Conservation (phyloP, 2,329 filamentous ascomycete species). For the Cryphonectria parasitica region DNA sequence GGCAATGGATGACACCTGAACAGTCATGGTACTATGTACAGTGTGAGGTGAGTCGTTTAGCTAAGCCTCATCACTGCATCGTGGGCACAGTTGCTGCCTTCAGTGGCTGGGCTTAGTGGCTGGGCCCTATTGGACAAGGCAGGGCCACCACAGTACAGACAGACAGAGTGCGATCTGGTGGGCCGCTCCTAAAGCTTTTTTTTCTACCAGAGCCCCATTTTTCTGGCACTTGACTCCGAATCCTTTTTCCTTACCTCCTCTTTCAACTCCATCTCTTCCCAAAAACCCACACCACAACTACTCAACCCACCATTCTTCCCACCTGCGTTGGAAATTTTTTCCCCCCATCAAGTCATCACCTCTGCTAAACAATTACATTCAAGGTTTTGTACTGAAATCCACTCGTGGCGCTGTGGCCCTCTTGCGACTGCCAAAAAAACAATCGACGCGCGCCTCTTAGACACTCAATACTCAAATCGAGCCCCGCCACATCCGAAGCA, state of each 20-base stretch:
- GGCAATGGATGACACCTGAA: not conserved
- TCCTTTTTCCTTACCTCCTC: slow-evolving; percentile 13
- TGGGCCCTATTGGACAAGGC: not conserved
- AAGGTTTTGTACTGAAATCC: not conserved
- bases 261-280: slow-evolving; percentile 13
- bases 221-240: slow-evolving; percentile 11
- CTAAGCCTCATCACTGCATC: not conserved
- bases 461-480: not conserved
- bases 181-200: slow-evolving; percentile 3
- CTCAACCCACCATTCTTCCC: slow-evolving; percentile 6
- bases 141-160: not conserved
- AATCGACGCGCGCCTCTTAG: not conserved
- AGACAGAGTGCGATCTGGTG: not conserved
- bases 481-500: slow-evolving; percentile 14
- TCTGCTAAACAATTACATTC: slow-evolving; percentile 6
- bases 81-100: not conserved
- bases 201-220: slow-evolving; percentile 11
- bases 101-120: not conserved
- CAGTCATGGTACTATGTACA: not conserved
- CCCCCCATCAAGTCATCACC: not conserved
- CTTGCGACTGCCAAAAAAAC: not conserved
- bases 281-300: slow-evolving; percentile 13
- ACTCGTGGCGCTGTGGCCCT: slow-evolving; percentile 8
- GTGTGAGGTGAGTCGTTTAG: not conserved
- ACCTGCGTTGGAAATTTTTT: slow-evolving; percentile 14